Evolutionary conservation across 2,329 filamentous ascomycete species (phyloP).

Genomic region (Fusarium begoniae): DNA sequence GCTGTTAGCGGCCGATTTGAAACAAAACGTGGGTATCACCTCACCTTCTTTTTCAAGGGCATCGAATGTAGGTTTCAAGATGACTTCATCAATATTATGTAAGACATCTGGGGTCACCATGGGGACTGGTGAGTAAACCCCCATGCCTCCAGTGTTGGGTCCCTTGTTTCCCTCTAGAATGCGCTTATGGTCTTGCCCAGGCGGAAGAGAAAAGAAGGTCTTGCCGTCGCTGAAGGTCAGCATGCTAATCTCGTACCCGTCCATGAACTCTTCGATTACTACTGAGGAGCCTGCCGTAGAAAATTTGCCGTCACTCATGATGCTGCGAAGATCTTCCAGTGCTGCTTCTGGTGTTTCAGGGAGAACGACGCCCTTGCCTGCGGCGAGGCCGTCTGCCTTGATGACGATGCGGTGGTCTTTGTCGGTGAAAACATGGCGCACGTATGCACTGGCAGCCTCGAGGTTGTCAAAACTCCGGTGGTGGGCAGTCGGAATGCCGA

Average conservation of each 20-base stretch:
- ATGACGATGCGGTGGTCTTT: constrained; percentile 69
- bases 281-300: constrained; percentile 73
- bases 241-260: constrained; percentile 75
- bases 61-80: constrained; percentile 70
- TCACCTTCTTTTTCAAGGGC: constrained; percentile 67
- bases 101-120: constrained; percentile 62
- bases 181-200: constrained; percentile 78
- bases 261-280: constrained; percentile 77
- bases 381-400: constrained; percentile 79
- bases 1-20: background rate
- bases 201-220: constrained; percentile 70
- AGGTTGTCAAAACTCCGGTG: constrained; percentile 75
- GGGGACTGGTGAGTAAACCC: constrained; percentile 74
- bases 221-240: constrained; percentile 74
- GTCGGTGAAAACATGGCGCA: constrained; percentile 58
- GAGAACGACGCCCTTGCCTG: constrained; percentile 70
- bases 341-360: constrained; percentile 64
- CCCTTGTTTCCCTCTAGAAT: constrained; percentile 74
- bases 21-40: background rate
- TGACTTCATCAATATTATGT: constrained; percentile 65
- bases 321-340: constrained; percentile 68
- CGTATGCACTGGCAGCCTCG: constrained; percentile 66
- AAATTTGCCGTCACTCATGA: constrained; percentile 74
- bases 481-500: constrained; percentile 77
- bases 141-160: constrained; percentile 80